Percentiles rank a stretch among this genome's conserved stretches.
Conservation (phyloP, 345 rosid genomes). For the Hibiscus mutabilis region DNA sequence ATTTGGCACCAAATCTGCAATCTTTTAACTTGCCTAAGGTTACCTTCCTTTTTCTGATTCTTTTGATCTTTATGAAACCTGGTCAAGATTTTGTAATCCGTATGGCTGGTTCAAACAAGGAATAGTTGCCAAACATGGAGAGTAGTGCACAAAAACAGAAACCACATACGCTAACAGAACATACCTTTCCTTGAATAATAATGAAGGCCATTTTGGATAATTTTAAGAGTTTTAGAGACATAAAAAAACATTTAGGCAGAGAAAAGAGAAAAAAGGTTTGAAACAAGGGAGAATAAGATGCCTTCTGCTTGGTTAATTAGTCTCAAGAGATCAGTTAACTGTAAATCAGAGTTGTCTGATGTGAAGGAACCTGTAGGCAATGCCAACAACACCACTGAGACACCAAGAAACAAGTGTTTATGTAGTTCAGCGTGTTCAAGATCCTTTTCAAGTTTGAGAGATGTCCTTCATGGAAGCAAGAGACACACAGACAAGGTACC, state of each 20-base stretch:
- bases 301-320: slow-evolving; percentile 34
- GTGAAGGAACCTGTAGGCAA: slow-evolving; percentile 19
- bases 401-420: too few relatives aligned
- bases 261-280: not conserved
- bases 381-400: slow-evolving; percentile 8
- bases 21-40: not conserved
- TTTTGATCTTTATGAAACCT: too few relatives aligned
- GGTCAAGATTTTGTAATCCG: too few relatives aligned
- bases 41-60: too few relatives aligned
- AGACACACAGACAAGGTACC: too few relatives aligned
- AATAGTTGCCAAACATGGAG: not conserved
- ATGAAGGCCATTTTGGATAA: too few relatives aligned
- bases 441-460: too few relatives aligned
- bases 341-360: slow-evolving; percentile 33
- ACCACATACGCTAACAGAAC: not conserved
- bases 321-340: slow-evolving; percentile 38
- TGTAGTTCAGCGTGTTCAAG: too few relatives aligned
- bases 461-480: too few relatives aligned
- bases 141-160: slow-evolving; percentile 4
- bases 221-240: too few relatives aligned
- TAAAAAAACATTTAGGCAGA: too few relatives aligned
- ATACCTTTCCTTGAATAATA: too few relatives aligned
- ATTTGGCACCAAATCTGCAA: not conserved
- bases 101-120: not conserved
- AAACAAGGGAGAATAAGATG: slow-evolving; percentile 11